Evolutionary conservation across 768 basidiomycete genomes (phyloP), one percentile per base, ranked within the genome.

Genomic region (Ramaria rubella): DNA sequence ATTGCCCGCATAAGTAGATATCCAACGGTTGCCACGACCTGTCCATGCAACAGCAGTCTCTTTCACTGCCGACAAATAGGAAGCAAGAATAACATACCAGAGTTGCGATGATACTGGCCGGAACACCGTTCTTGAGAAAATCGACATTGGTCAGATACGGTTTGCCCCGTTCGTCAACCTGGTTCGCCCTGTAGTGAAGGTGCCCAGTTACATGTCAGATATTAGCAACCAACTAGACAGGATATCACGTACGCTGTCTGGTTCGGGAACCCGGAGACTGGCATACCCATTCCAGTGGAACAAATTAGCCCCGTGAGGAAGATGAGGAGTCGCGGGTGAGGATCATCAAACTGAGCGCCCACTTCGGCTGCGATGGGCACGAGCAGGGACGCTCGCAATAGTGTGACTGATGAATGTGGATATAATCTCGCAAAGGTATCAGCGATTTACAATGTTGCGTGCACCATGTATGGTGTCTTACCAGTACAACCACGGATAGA

Each of bases 391-490:
- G 55, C 89, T 91, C 2, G 96, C 94, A 65, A 99, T 96, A 12
- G 94, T 94, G 72, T 95, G 96, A 67, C 91, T 94, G 69, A 99
- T 97, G 71, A 93, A 91, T 1, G 93, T 94, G n/a, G 89, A 93
- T 57, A 93, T 79, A 57, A 93, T 70, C 86, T 90, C 9, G 33
- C n/a, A 3, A 40, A 24, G 31, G 36, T 38, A 3, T 27, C 9
- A 14, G n/a, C 6, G 14, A 44, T 0, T 26, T 14, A 38, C 23
- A 29, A 30, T 27, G n/a, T n/a, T 24, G 24, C 45, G 36, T n/a
- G 27, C n/a, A 68, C n/a, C 52, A 70, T 60, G 29, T 33, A 24
- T 33, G 64, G 27, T 15, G 4, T 73, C 81, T 60, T 38, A 90
- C 87, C 63, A 91, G 72, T 31, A 91, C 86, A 43, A 86, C 70